Evolutionary conservation across 768 basidiomycete genomes (phyloP).

Genomic region (Pseudohyphozyma bogoriensis): DNA sequence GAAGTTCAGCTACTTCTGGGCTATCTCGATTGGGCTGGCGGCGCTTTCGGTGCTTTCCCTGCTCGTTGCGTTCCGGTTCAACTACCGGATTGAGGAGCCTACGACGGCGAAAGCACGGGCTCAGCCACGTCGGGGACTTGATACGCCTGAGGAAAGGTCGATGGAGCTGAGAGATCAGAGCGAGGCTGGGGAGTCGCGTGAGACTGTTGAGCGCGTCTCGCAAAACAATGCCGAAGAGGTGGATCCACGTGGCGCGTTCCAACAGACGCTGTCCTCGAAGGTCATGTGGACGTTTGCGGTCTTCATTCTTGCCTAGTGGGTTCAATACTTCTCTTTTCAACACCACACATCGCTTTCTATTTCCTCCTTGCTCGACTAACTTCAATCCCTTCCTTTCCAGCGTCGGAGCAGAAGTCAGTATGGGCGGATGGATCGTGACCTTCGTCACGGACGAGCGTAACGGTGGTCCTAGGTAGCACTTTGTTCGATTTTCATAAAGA

Average conservation of each 20-base stretch:
- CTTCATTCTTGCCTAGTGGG: conserved; percentile 16
- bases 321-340: too few relatives aligned
- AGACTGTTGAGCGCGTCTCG: too few relatives aligned
- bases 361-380: too few relatives aligned
- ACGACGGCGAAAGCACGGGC: neutral
- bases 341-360: too few relatives aligned
- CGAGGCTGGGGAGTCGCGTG: too few relatives aligned
- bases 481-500: too few relatives aligned
- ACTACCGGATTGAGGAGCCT: conserved; percentile 9
- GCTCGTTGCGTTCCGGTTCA: conserved; percentile 11
- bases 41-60: neutral
- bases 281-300: neutral
- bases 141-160: neutral
- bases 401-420: conserved; percentile 22
- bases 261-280: neutral
- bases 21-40: conserved; percentile 7
- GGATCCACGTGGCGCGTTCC: neutral
- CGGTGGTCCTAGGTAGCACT: conserved; percentile 5
- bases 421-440: conserved; percentile 24
- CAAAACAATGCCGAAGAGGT: too few relatives aligned
- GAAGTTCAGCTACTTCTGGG: conserved; percentile 14
- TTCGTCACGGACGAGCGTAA: conserved; percentile 7
- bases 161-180: too few relatives aligned
- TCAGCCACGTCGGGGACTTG: neutral
- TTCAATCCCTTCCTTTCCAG: too few relatives aligned